These are phyloP conservation scores for Geoglossum glabrum DNA, from an alignment of 495 filamentous ascomycete genomes.

Conservation along the genomic window DNA sequence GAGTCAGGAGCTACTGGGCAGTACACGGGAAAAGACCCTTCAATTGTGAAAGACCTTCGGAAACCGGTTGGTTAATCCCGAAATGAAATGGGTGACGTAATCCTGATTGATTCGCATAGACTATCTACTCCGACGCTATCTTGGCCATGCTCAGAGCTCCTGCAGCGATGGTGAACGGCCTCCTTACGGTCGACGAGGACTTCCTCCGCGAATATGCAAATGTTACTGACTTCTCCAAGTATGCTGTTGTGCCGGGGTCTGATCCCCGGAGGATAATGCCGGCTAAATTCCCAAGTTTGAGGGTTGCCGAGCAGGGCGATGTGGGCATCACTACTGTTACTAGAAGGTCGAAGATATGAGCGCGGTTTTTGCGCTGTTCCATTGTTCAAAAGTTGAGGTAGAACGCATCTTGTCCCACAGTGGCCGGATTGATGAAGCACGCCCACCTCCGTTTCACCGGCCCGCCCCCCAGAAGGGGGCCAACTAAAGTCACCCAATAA, in stretches of 20 bases:
- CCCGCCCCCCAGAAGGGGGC: too few relatives aligned
- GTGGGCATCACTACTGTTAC: conserved; percentile 45
- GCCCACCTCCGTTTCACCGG: too few relatives aligned
- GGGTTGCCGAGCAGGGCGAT: conserved; percentile 63
- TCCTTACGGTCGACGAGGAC: conserved; percentile 61
- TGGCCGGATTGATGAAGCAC: too few relatives aligned
- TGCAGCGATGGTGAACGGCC: conserved; percentile 40
- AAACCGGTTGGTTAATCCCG: conserved; percentile 27
- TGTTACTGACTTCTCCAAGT: conserved; percentile 53
- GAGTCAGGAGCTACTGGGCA: conserved; percentile 50
- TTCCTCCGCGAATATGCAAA: conserved; percentile 46
- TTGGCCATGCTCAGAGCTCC: conserved; percentile 51
- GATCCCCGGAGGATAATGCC: conserved; percentile 66
- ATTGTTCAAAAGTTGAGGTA: not conserved
- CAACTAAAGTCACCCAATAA: too few relatives aligned
- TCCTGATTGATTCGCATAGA: conserved; percentile 14
- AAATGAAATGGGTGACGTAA: not conserved
- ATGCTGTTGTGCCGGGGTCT: conserved; percentile 44
- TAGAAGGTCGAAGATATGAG: conserved; percentile 17
- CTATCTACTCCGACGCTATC: conserved; percentile 64
- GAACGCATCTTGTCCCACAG: too few relatives aligned
- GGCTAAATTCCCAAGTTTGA: conserved; percentile 41
- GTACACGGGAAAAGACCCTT: conserved; percentile 25
- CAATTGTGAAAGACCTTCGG: conserved; percentile 13
- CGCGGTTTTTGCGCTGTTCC: not conserved